Evolutionary conservation across 352 stramenopile species (phyloP), one percentile per base, ranked within the genome.

Genomic region (Phytophthora pistaciae): DNA sequence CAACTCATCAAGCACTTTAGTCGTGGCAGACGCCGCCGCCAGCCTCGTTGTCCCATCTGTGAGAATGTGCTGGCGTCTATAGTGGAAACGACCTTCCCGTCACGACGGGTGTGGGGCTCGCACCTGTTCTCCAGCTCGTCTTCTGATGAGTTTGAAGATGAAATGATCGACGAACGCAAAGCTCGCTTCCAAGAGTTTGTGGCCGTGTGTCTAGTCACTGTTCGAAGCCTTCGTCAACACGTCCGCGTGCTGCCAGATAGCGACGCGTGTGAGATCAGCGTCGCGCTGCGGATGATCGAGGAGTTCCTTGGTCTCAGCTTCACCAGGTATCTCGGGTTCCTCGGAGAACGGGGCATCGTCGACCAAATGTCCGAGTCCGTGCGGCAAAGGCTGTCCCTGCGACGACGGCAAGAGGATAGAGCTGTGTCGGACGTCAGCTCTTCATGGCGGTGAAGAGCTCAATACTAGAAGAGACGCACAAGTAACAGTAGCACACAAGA

Each of bases 241-340:
- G 60, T 77, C 13, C 74, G 80, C 18, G 66, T 93, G 23, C 75
- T 91, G 38, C 63, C 74, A 16, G 71, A 88, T 61, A 85, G 74
- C 42, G 48, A 58, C 3, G 25, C 65, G 0, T 94, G 85, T 68
- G 82, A 94, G 66, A 87, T 92, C 56, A 84, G 62, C 33, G 72
- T 83, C 1, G 64, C 75, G 1, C 71, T 92, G 54, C 77, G 74
- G 5, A 46, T 88, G 68, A 83, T 93, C 38, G 87, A 94, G 46
- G 85, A 92, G 64, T 94, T 94, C 56, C 60, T 94, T 0, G 84
- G 82, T 0, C 72, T 94, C 11, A 91, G 72, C 56, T 94, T 91
- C 63, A 87, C 79, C 13, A 74, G 79, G 21, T 94, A 91, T 60
- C 62, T 91, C 29, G 63, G 64, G 10, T 94, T 94, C 44, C 75